These are phyloP conservation scores for Trametes punicea DNA, from an alignment of 768 basidiomycete genomes.

Conservation along the genomic window DNA sequence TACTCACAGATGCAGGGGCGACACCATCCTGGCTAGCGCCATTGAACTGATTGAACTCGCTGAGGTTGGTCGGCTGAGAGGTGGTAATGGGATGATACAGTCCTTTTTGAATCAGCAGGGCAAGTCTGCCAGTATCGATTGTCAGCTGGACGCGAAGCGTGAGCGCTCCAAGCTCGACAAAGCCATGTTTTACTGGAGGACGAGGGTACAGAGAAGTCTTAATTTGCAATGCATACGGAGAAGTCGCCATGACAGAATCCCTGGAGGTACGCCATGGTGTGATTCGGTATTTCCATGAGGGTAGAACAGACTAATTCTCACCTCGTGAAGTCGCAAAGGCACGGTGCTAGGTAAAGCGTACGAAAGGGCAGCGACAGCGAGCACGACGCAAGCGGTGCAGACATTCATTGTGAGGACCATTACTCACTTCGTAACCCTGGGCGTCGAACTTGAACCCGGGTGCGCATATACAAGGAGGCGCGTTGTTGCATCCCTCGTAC, in stretches of 20 bases:
- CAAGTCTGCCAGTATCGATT: conserved; percentile 18
- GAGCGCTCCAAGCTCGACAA: too few species aligned
- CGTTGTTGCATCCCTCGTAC: too few species aligned
- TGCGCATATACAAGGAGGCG: too few species aligned
- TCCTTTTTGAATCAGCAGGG: conserved; percentile 8
- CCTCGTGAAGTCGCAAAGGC: neutral
- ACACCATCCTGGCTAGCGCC: conserved; percentile 13
- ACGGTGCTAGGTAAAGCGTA: neutral
- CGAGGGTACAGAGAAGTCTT: conserved; percentile 6
- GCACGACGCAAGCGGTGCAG: neutral
- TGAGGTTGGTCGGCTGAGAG: conserved; percentile 12
- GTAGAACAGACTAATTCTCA: neutral
- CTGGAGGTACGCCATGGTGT: neutral
- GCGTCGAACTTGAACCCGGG: too few species aligned
- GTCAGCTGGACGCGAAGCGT: too few species aligned
- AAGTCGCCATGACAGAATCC: conserved; percentile 15
- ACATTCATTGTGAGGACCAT: neutral
- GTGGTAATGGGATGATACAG: conserved; percentile 9
- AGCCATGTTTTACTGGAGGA: too few species aligned
- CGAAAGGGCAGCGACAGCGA: neutral
- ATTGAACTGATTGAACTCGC: conserved; percentile 19
- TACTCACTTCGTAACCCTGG: neutral
- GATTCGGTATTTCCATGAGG: too few species aligned
- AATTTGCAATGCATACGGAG: neutral
- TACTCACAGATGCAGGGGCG: neutral